Percentiles rank a stretch among this genome's conserved stretches.
These are phyloP conservation scores for Coemansia sp. DNA, from an alignment of 192 early-diverging fungal genomes.

Conservation along the genomic window DNA sequence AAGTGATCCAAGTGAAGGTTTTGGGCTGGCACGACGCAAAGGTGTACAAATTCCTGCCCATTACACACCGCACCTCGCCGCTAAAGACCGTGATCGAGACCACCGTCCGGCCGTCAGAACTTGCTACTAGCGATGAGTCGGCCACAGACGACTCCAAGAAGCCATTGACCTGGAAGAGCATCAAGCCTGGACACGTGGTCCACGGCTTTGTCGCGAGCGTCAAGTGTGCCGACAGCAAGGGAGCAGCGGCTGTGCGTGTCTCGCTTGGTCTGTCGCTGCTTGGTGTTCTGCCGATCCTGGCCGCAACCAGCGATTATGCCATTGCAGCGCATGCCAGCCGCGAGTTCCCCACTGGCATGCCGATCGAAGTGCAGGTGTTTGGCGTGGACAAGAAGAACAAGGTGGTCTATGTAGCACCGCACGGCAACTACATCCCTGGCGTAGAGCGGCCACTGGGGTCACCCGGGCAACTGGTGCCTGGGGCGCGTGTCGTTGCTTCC, in stretches of 20 bases:
- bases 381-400: slow-evolving; percentile 13
- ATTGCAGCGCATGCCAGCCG: slow-evolving; percentile 11
- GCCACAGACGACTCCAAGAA: not conserved
- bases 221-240: not conserved
- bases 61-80: slow-evolving; percentile 52
- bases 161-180: slow-evolving; percentile 15
- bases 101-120: slow-evolving; percentile 48
- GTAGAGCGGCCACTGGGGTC: slow-evolving; percentile 30
- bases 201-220: slow-evolving; percentile 49
- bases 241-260: slow-evolving; percentile 9
- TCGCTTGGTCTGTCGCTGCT: slow-evolving; percentile 14
- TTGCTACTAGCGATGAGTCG: slow-evolving; percentile 22
- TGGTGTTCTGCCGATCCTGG: slow-evolving; percentile 17
- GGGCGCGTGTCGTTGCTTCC: slow-evolving; percentile 51
- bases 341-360: slow-evolving; percentile 25
- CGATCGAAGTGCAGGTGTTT: slow-evolving; percentile 40
- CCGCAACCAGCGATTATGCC: slow-evolving; percentile 16
- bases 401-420: slow-evolving; percentile 10
- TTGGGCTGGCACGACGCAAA: slow-evolving; percentile 62
- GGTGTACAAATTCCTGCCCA: slow-evolving; percentile 57
- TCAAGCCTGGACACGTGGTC: slow-evolving; percentile 36
- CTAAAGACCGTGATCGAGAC: slow-evolving; percentile 56
- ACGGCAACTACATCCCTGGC: slow-evolving; percentile 53
- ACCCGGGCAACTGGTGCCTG: slow-evolving; percentile 50
- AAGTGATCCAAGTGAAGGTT: slow-evolving; percentile 56